phyloP scores from a whole-genome alignment of 805 yeast species.

The Wickerhamiella lipophila region DNA sequence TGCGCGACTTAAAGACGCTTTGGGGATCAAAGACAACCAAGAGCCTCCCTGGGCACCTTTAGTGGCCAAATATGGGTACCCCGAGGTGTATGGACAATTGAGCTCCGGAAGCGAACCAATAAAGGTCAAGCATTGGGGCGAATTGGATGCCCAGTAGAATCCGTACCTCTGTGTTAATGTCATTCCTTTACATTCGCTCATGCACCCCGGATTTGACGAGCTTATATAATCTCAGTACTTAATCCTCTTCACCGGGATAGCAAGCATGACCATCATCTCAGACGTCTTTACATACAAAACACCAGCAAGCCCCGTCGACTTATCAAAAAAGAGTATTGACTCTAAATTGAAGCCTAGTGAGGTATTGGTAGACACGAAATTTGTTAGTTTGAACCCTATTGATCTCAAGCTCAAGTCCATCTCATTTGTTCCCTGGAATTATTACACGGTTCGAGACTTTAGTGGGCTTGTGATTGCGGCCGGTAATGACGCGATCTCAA shows the following conservation, averaged over 20 bases:
- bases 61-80: constrained; percentile 49
- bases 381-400: constrained; percentile 52
- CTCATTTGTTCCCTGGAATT: constrained; percentile 9
- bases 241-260: neutral
- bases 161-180: no score
- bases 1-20: constrained; percentile 47
- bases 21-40: constrained; percentile 47
- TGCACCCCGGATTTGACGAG: neutral
- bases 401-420: constrained; percentile 41
- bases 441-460: constrained; percentile 46
- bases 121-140: constrained; percentile 6
- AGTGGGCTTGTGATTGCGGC: constrained; percentile 46
- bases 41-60: constrained; percentile 72
- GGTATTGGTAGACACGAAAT: constrained; percentile 45
- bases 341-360: constrained; percentile 26
- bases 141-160: neutral
- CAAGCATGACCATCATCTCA: neutral
- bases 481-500: constrained; percentile 34
- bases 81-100: neutral
- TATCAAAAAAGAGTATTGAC: neutral
- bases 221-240: neutral
- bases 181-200: no score
- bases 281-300: neutral
- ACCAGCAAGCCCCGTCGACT: neutral
- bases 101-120: neutral